Evolutionary conservation across 768 basidiomycete genomes (phyloP).

Genomic region (Grammothele lineata): DNA sequence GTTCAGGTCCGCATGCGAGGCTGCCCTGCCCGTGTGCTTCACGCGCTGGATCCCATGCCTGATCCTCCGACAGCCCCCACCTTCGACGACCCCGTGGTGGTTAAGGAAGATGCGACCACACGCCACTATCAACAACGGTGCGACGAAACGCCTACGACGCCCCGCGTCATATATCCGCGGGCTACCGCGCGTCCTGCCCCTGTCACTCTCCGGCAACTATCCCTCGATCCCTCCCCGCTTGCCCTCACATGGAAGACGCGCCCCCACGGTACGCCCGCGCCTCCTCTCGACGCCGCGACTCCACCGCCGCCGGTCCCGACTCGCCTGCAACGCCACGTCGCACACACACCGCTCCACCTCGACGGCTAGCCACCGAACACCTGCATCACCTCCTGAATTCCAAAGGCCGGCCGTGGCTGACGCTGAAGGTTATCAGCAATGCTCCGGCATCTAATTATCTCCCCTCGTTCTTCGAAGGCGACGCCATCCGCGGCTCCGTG

Average conservation of each 20-base stretch:
- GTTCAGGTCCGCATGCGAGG: neutral
- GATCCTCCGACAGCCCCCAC: too few species aligned
- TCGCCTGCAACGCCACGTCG: too few species aligned
- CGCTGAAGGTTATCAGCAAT: conserved; percentile 8
- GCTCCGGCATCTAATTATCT: conserved; percentile 1
- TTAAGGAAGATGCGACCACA: conserved; percentile 4
- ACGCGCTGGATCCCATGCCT: too few species aligned
- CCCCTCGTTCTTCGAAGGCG: conserved; percentile 8
- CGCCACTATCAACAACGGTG: neutral
- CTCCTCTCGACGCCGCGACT: neutral
- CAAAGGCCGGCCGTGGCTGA: conserved; percentile 9
- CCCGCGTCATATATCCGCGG: conserved; percentile 3
- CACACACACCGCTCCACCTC: neutral
- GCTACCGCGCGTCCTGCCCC: too few species aligned
- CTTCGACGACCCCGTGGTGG: conserved; percentile 7
- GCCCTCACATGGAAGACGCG: too few species aligned
- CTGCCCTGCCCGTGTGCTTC: neutral
- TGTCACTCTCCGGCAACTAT: neutral
- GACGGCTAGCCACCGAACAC: neutral
- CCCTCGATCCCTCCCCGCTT: conserved; percentile 3
- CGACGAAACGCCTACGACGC: too few species aligned
- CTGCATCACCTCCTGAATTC: conserved; percentile 4
- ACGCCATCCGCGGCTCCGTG: conserved; percentile 6
- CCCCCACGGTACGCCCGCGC: conserved; percentile 4
- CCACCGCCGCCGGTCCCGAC: too few species aligned